These are phyloP conservation scores for Cryphonectria japonica DNA, from an alignment of 2,329 filamentous ascomycete species.

Conservation along the genomic window DNA sequence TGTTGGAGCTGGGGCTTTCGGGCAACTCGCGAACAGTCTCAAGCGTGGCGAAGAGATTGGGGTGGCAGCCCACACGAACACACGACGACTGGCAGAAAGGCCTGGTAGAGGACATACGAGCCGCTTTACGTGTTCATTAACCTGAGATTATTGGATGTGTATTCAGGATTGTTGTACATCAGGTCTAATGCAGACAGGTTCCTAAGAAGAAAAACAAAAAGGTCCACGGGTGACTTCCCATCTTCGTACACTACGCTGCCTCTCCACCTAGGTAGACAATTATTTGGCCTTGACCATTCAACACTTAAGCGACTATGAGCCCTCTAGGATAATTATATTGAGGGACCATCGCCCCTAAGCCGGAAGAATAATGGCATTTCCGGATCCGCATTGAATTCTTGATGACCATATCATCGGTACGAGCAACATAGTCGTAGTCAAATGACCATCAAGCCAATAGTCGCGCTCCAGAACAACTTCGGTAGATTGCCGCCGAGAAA, in stretches of 20 bases:
- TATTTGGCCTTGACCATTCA: no score
- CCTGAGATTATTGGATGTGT: no score
- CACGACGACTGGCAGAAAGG: background rate
- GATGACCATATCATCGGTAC: background rate
- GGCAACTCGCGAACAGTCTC: slow-evolving; percentile 8
- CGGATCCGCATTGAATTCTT: background rate
- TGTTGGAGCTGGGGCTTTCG: slow-evolving; percentile 9
- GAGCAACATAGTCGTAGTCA: background rate
- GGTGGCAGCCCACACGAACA: slow-evolving; percentile 1
- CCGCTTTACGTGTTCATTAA: background rate
- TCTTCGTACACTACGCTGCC: no score
- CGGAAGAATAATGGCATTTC: background rate
- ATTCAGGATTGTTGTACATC: background rate
- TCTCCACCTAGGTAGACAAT: no score
- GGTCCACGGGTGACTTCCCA: background rate
- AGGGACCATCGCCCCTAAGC: no score
- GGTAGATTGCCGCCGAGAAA: background rate
- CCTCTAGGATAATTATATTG: background rate
- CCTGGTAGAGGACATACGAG: slow-evolving; percentile 5
- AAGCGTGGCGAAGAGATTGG: slow-evolving; percentile 6
- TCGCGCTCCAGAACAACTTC: background rate
- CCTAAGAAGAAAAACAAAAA: background rate
- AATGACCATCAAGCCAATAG: background rate
- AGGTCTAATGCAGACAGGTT: no score
- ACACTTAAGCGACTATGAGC: no score